A percentile compares a stretch with the other conserved stretches of the same genome.
These are phyloP conservation scores for Candida sojae DNA, from an alignment of 1,139 yeast genomes.

Conservation along the genomic window DNA sequence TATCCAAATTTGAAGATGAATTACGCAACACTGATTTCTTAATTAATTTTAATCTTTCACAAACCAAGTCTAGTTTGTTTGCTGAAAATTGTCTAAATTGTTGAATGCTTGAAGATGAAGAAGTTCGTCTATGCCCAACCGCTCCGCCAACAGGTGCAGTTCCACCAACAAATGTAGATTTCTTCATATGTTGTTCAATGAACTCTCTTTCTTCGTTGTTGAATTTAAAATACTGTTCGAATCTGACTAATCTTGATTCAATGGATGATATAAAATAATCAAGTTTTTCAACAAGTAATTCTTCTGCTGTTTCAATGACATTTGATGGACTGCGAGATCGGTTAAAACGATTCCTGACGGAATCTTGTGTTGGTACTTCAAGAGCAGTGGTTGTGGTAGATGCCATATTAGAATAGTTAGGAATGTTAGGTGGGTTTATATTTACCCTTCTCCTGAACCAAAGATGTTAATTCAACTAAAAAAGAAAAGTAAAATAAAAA, in stretches of 20 bases:
- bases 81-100: slow-evolving; percentile 35
- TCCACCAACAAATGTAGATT: background rate
- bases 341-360: background rate
- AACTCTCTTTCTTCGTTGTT: slow-evolving; percentile 7
- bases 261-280: slow-evolving; percentile 56
- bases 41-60: slow-evolving; percentile 44
- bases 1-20: slow-evolving; percentile 47
- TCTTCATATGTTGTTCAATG: background rate
- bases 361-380: background rate
- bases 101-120: slow-evolving; percentile 30
- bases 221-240: slow-evolving; percentile 52
- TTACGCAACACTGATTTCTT: slow-evolving; percentile 44
- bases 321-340: slow-evolving; percentile 1
- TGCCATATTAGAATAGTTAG: no score
- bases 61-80: slow-evolving; percentile 38
- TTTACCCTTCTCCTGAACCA: no score
- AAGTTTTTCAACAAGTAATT: slow-evolving; percentile 49
- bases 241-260: slow-evolving; percentile 51
- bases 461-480: no score
- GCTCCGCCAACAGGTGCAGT: background rate
- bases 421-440: no score
- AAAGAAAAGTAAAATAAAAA: no score
- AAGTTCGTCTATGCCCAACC: slow-evolving; percentile 17
- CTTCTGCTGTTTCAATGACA: slow-evolving; percentile 34
- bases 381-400: background rate